Evolutionary conservation across 2,329 filamentous ascomycete species (phyloP).

Genomic region (Talaromyces piceae): DNA sequence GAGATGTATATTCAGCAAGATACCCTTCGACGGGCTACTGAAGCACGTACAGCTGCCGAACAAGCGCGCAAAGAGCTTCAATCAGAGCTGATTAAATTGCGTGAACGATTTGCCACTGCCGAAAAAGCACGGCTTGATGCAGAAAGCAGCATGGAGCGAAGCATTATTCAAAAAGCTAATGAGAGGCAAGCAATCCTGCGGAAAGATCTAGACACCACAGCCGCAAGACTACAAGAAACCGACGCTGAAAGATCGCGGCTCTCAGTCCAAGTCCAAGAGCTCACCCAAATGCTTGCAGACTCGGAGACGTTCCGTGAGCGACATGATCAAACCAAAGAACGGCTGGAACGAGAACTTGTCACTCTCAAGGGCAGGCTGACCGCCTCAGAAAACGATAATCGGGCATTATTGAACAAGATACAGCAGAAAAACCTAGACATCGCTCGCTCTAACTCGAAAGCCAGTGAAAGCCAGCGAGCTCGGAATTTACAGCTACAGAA

Average conservation of each 20-base stretch:
- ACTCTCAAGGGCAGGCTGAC: conserved; percentile 83
- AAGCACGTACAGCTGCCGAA: conserved; percentile 72
- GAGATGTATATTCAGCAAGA: conserved; percentile 96
- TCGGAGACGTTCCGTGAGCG: conserved; percentile 84
- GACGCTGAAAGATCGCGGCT: conserved; percentile 72
- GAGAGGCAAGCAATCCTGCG: conserved; percentile 72
- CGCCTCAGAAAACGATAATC: conserved; percentile 94
- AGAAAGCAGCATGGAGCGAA: conserved; percentile 71
- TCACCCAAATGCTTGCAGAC: conserved; percentile 80
- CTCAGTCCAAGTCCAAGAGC: conserved; percentile 70
- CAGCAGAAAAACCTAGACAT: conserved; percentile 97
- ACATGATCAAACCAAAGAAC: conserved; percentile 89
- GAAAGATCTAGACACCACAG: conserved; percentile 72
- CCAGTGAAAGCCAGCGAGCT: conserved; percentile 71
- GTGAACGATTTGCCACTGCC: conserved; percentile 73
- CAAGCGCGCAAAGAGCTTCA: conserved; percentile 85
- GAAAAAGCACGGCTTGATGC: conserved; percentile 81
- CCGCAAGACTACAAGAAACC: conserved; percentile 67
- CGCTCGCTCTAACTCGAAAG: conserved; percentile 78
- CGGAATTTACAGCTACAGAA: conserved; percentile 69
- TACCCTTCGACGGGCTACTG: conserved; percentile 74
- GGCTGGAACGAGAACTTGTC: conserved; percentile 80
- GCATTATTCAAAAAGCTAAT: conserved; percentile 66
- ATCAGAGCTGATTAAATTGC: conserved; percentile 71
- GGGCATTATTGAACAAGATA: conserved; percentile 88